Base-by-base conservation (phyloP, 2,329 filamentous ascomycete genomes). In the Clonostachys solani region DNA sequence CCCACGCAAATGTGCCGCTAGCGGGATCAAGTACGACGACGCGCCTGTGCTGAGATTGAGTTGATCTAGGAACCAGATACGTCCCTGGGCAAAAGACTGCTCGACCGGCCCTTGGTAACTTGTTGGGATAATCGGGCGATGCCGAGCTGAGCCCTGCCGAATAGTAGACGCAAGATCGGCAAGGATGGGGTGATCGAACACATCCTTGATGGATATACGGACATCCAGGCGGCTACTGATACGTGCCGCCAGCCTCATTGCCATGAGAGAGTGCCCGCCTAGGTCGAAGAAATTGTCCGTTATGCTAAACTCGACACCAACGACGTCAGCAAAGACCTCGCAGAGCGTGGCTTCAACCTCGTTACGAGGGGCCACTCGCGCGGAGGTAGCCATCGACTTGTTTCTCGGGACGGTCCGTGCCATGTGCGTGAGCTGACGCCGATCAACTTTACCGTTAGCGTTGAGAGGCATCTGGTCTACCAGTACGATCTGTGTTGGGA, bases 311-410 rank as follows among this genome's bases (percentile, higher is more conserved):
- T 46, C 12, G 18, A 16, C 13, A 5, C 50, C 48, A 16, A 50
- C 29, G 9, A 56, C 34, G 10, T 36, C 34, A 36, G 34, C 48
- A 5, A 55, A 51, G 3, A 68, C 51, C 8, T 54, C 53, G 9
- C 74, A 57, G 0, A 69, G 54, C 3, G 60, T 54, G 13, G 57
- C 55, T 68, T 71, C 73, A 17, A 66, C 54, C 16, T 47, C 43
- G n/a, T n/a, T n/a, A n/a, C n/a, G n/a, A n/a, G n/a, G n/a, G n/a
- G n/a, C n/a, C n/a, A n/a, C n/a, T n/a, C n/a, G n/a, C n/a, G n/a
- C n/a, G n/a, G n/a, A n/a, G n/a, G n/a, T n/a, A n/a, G n/a, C n/a
- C n/a, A n/a, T n/a, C n/a, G n/a, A n/a, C n/a, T n/a, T n/a, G n/a
- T n/a, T n/a, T n/a, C n/a, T n/a, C n/a, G n/a, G n/a, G n/a, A n/a